Percentiles rank a stretch among this genome's conserved stretches.
Conservation (phyloP, 129 eudicot genomes). For the Smallanthus sonchifolius region DNA sequence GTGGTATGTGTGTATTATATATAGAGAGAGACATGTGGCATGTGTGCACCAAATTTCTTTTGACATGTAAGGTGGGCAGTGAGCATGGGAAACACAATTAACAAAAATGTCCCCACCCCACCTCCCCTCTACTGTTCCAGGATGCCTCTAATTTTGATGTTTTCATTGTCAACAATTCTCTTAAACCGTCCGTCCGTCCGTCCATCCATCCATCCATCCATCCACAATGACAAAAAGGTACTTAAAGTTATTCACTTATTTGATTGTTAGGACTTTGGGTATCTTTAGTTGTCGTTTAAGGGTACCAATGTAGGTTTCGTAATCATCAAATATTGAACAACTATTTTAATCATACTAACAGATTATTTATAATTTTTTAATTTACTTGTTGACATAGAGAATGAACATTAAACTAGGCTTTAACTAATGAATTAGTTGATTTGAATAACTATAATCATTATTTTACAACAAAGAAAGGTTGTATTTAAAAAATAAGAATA, state of each 20-base stretch:
- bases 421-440: neutral
- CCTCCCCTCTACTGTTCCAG: conserved; percentile 2
- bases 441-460: neutral
- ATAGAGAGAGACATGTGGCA: too few relatives aligned
- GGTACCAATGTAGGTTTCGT: neutral
- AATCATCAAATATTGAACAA: neutral
- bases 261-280: neutral
- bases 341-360: too few relatives aligned
- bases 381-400: neutral
- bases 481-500: too few relatives aligned
- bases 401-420: neutral
- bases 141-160: conserved; percentile 11
- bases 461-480: too few relatives aligned
- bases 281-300: conserved; percentile 18
- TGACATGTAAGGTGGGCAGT: neutral
- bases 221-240: conserved; percentile 8
- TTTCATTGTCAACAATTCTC: conserved; percentile 13
- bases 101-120: conserved; percentile 23
- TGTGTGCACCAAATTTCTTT: neutral
- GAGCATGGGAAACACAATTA: conserved; percentile 28
- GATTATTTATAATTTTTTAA: too few relatives aligned
- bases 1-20: too few relatives aligned
- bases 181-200: conserved; percentile 1
- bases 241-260: neutral
- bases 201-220: too few relatives aligned